phyloP scores from a whole-genome alignment of 78 protist species.

The Cavenderia fasciculata region DNA sequence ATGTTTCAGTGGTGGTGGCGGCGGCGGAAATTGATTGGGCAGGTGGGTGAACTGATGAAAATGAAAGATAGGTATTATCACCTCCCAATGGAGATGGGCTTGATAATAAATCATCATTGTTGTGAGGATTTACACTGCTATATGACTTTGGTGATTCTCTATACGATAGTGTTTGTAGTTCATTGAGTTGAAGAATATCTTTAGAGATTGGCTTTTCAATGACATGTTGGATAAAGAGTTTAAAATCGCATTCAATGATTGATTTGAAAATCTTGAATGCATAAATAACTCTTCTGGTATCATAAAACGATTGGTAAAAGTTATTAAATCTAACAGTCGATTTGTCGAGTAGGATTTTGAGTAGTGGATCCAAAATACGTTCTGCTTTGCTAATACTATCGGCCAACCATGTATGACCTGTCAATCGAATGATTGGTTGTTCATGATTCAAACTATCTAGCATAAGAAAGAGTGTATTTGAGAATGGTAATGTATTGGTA shows the following conservation, averaged over 20 bases:
- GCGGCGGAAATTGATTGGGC: not conserved
- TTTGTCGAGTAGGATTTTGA: slow-evolving; percentile 45
- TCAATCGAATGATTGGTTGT: slow-evolving; percentile 72
- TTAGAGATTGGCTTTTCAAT: slow-evolving; percentile 77
- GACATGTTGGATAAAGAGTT: slow-evolving; percentile 71
- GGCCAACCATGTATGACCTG: slow-evolving; percentile 78
- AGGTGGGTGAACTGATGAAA: too few relatives aligned
- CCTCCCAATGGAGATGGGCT: too few relatives aligned
- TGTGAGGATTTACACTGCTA: not conserved
- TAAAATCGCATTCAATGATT: slow-evolving; percentile 75
- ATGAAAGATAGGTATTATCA: too few relatives aligned
- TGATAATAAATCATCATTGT: too few relatives aligned
- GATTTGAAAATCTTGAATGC: slow-evolving; percentile 60
- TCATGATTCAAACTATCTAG: slow-evolving; percentile 66
- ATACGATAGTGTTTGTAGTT: slow-evolving; percentile 13
- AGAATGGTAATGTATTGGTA: slow-evolving; percentile 34
- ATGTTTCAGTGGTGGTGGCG: not conserved
- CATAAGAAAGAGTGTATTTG: slow-evolving; percentile 74
- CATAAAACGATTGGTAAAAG: slow-evolving; percentile 51
- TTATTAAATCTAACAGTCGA: slow-evolving; percentile 57
- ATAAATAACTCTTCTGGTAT: slow-evolving; percentile 61
- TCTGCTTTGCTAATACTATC: slow-evolving; percentile 68
- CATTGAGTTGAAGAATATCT: slow-evolving; percentile 29
- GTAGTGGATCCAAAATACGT: slow-evolving; percentile 76
- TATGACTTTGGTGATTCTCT: slow-evolving; percentile 17